phyloP scores from a whole-genome alignment of 768 basidiomycete genomes.

The Suillus decipiens region DNA sequence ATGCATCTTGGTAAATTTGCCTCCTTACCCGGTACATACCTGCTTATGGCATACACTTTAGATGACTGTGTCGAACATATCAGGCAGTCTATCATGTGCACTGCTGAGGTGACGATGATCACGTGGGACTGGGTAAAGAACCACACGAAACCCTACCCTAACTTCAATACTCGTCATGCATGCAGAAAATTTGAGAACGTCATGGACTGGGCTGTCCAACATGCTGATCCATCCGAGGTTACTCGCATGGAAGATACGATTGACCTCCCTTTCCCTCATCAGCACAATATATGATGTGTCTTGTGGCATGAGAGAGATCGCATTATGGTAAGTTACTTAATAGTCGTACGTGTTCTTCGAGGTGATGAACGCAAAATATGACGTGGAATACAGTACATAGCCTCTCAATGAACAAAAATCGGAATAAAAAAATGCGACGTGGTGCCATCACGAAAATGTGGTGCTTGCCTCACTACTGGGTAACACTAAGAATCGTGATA shows the following conservation, averaged over 20 bases:
- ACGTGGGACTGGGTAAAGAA: constrained; percentile 14
- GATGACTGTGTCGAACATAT: constrained; percentile 14
- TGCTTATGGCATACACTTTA: neutral
- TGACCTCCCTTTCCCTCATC: neutral
- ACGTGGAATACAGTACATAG: no score
- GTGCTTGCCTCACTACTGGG: no score
- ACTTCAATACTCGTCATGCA: constrained; percentile 8
- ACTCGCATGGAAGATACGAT: neutral
- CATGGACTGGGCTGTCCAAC: neutral
- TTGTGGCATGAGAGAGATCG: neutral
- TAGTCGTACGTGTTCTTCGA: neutral
- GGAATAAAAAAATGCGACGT: no score
- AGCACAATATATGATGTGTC: neutral
- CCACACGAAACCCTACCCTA: neutral
- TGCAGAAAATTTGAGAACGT: constrained; percentile 3
- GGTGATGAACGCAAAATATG: neutral
- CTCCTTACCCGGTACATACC: neutral
- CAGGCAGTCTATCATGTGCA: constrained; percentile 5
- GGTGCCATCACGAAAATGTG: no score
- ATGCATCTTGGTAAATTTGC: constrained; percentile 10
- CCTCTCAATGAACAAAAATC: no score
- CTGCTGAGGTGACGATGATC: neutral
- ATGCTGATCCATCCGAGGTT: neutral
- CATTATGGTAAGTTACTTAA: neutral
- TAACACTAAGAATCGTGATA: neutral